Evolutionary conservation across 2,329 filamentous ascomycete species (phyloP).

Genomic region (Colletotrichum sp.): DNA sequence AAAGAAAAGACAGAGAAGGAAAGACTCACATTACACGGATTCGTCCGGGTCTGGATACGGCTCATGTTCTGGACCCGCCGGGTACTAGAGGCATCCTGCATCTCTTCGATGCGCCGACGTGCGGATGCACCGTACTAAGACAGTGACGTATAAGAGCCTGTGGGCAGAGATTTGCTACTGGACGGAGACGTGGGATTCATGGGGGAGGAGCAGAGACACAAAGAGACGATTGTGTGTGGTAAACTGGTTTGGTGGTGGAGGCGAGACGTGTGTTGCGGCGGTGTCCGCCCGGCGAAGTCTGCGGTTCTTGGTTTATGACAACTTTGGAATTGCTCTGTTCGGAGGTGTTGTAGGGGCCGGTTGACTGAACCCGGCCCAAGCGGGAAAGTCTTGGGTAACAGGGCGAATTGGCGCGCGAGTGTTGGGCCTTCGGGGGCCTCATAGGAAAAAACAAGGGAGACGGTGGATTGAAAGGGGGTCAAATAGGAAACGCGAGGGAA

Average conservation of each 20-base stretch:
- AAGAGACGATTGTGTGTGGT: neutral
- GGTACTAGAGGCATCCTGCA: neutral
- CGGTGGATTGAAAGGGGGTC: constrained; percentile 9
- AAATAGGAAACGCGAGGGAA: constrained; percentile 15
- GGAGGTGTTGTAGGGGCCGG: neutral
- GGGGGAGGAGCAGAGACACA: neutral
- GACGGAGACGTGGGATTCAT: constrained; percentile 1
- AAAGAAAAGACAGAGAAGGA: neutral
- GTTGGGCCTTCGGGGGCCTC: neutral
- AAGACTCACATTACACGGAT: constrained; percentile 16
- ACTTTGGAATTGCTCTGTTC: neutral
- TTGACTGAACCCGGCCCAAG: neutral
- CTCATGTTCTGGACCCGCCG: constrained; percentile 13
- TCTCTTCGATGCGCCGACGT: neutral
- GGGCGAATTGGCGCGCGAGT: neutral
- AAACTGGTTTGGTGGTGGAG: neutral
- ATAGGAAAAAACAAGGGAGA: neutral
- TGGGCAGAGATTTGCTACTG: neutral
- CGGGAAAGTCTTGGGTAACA: neutral
- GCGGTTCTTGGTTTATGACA: neutral
- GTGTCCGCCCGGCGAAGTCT: neutral
- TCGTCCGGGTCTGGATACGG: constrained; percentile 7
- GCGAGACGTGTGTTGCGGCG: neutral
- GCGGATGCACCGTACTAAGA: neutral
- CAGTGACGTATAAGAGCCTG: neutral